Evolutionary conservation across 352 stramenopile genomes (phyloP), one percentile per base, ranked within the genome.

Genomic region (Globisporangium spinosum): DNA sequence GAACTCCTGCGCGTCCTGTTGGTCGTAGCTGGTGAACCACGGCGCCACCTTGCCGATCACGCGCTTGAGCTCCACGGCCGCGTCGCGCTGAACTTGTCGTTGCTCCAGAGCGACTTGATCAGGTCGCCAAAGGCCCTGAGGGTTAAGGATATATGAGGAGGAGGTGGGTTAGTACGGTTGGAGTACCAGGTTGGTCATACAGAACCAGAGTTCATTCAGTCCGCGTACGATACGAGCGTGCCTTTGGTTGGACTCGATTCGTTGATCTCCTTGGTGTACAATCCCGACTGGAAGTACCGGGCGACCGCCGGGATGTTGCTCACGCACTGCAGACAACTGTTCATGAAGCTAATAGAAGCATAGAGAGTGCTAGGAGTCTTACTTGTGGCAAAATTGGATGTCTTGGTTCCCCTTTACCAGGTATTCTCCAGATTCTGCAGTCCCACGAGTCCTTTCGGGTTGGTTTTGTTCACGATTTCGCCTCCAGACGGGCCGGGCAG

Each of bases 1-100:
- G 61, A 97, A 97, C 64, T 97, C 90, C 62, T 97, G 89, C 0
- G 91, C 88, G 59, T 97, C 91, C 63, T 97, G 89, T 68, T 97
- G 90, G 49, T 95, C 84, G 73, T 97, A 97, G 6, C 85, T 83
- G 0, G 72, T 80, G 57, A 94, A 96, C n/a, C 83, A 73, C 4
- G 77, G 80, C 7, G 86, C 79, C 13, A 89, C 77, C 49, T 93
- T 90, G 17, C 83, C 82, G 53, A 97, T 82, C 58, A 93, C 77
- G 22, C 77, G 78, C 61, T 94, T 94, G 32, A 96, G 70, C 57
- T 91, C 78, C 13, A 84, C 73, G 6, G 85, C 10, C 80, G 75
- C 29, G 76, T 87, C 25, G 78, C 70, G 2, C 71, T 85, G 63
- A 91, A 90, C 60, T 86, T 76, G 7, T 78, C 70, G 54, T 70